Percentiles rank a stretch among this genome's conserved stretches.
Conservation (phyloP, 805 yeast genomes). For the Grigorovia humatica region DNA sequence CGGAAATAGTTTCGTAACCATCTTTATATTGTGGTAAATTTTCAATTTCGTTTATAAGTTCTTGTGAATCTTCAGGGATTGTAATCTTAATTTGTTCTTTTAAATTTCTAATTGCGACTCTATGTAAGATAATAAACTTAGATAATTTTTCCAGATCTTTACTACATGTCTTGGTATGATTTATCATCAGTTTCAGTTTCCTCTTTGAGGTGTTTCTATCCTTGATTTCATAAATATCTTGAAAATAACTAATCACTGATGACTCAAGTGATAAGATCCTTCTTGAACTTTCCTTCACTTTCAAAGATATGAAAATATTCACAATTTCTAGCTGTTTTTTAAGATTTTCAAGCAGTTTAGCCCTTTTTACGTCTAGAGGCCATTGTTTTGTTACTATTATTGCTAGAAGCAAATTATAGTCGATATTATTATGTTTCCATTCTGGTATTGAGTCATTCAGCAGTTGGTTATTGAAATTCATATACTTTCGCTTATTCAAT, state of each 20-base stretch:
- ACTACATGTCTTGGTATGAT: conserved; percentile 18
- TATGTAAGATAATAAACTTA: conserved; percentile 48
- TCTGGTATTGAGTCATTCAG: conserved; percentile 70
- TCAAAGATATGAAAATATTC: conserved; percentile 21
- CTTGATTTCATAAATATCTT: not conserved
- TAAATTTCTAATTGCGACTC: conserved; percentile 49
- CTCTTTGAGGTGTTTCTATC: conserved; percentile 1
- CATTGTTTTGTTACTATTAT: conserved; percentile 33
- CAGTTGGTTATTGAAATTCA: conserved; percentile 84
- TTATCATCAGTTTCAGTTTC: conserved; percentile 10
- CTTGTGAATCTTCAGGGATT: conserved; percentile 6
- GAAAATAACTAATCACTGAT: conserved; percentile 13
- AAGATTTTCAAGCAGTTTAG: conserved; percentile 8
- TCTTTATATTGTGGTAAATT: conserved; percentile 9
- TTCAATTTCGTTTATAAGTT: conserved; percentile 10
- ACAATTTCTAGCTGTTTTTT: conserved; percentile 19
- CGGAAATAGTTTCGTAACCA: conserved; percentile 36
- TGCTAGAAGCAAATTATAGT: conserved; percentile 66
- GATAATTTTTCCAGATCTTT: conserved; percentile 41
- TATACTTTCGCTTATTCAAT: conserved; percentile 17
- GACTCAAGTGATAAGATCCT: conserved; percentile 21
- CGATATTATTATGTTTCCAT: conserved; percentile 78
- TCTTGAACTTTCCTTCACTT: conserved; percentile 23
- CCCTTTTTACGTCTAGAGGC: not conserved
- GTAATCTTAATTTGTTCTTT: conserved; percentile 38